Evolutionary conservation across 371 early-diverging fungal genomes (phyloP).

Genomic region (Actinomortierella wolfii): DNA sequence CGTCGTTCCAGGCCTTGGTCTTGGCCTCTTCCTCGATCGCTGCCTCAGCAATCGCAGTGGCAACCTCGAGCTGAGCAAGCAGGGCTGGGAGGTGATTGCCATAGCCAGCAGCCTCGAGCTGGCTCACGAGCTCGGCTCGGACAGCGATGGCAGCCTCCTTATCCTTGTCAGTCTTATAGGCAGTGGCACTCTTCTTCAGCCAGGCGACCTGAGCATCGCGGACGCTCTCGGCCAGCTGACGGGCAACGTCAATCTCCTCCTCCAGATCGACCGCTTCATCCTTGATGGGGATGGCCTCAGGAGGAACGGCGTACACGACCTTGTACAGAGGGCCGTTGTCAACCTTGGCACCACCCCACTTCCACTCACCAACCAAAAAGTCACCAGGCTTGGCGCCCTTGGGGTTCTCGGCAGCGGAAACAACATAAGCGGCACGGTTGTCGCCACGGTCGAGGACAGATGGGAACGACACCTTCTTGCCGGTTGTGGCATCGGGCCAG

Average conservation of each 20-base stretch:
- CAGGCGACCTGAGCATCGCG: constrained; percentile 80
- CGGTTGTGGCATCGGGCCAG: constrained; percentile 57
- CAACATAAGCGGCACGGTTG: constrained; percentile 53
- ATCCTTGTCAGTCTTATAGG: constrained; percentile 44
- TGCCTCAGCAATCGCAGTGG: constrained; percentile 59
- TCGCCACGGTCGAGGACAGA: constrained; percentile 53
- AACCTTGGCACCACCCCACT: constrained; percentile 50
- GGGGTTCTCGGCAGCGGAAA: constrained; percentile 56
- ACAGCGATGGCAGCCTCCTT: constrained; percentile 59
- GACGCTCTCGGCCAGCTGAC: constrained; percentile 70
- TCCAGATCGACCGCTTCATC: constrained; percentile 47
- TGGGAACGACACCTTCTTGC: constrained; percentile 42
- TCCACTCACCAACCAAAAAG: constrained; percentile 72
- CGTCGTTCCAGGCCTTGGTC: constrained; percentile 53
- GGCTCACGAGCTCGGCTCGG: constrained; percentile 58
- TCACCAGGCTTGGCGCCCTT: constrained; percentile 83
- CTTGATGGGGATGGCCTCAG: constrained; percentile 46
- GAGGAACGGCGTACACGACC: constrained; percentile 65
- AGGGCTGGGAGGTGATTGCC: constrained; percentile 55
- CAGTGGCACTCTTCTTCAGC: constrained; percentile 70
- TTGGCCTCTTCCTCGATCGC: constrained; percentile 54
- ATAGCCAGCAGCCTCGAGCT: constrained; percentile 61
- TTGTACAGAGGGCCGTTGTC: constrained; percentile 67
- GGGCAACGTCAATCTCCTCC: constrained; percentile 56
- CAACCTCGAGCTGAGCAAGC: constrained; percentile 60